Conservation (phyloP, 495 filamentous ascomycete genomes). For the Patellaria atrata region DNA sequence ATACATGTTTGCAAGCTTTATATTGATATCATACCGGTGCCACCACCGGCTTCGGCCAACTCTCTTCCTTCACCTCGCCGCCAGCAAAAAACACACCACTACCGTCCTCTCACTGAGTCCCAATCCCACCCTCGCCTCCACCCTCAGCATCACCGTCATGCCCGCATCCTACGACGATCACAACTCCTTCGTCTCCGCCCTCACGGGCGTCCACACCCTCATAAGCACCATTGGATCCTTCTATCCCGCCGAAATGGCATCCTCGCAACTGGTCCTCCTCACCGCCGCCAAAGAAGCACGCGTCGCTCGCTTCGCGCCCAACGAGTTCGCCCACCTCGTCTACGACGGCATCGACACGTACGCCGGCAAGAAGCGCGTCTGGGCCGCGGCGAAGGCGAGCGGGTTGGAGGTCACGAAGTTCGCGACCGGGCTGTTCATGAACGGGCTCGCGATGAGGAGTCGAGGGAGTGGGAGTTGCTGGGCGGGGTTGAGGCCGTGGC, state of each 20-base stretch:
- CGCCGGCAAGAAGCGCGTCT: conserved; percentile 11
- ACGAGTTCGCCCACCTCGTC: conserved; percentile 12
- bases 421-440: conserved; percentile 16
- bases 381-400: conserved; percentile 4
- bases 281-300: conserved; percentile 14
- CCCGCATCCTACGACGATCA: neutral
- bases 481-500: conserved; percentile 16
- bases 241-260: no score
- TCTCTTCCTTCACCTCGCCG: no score
- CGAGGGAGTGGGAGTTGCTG: conserved; percentile 17
- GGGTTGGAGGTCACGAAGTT: conserved; percentile 16
- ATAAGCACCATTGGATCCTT: no score
- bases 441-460: conserved; percentile 11
- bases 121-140: no score
- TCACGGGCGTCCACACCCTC: conserved; percentile 1
- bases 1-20: no score
- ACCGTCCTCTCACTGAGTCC: no score
- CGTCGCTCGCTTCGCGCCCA: conserved; percentile 20
- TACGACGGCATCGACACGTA: conserved; percentile 14
- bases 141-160: neutral
- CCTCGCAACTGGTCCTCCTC: conserved; percentile 15
- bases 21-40: no score
- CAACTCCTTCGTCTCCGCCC: conserved; percentile 9
- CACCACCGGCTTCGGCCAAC: no score
- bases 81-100: no score